Conservation (phyloP, 208 protist species). For the Novymonas esmeraldas region DNA sequence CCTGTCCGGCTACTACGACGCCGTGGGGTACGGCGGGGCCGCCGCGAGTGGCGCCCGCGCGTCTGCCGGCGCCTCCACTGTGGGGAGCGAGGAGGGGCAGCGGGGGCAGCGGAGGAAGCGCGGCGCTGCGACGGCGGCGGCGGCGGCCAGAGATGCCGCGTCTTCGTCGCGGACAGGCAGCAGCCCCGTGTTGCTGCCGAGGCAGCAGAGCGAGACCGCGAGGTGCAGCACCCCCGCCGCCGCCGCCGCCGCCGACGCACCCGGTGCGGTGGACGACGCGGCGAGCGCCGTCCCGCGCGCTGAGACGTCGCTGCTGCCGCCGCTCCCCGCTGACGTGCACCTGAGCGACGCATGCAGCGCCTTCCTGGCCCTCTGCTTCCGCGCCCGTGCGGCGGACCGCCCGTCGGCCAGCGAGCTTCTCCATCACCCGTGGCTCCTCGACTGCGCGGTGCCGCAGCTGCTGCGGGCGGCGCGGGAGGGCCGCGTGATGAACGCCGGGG, state of each 20-base stretch:
- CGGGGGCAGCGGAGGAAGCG: constrained; percentile 4
- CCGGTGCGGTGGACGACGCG: not conserved
- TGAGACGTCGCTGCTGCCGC: constrained; percentile 19
- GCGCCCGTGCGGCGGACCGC: constrained; percentile 45
- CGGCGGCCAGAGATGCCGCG: too few relatives aligned
- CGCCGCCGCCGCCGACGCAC: not conserved
- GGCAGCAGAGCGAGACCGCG: too few relatives aligned
- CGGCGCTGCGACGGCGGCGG: not conserved
- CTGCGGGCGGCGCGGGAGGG: constrained; percentile 22
- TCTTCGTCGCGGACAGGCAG: too few relatives aligned
- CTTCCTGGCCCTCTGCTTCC: constrained; percentile 68
- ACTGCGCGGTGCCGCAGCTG: constrained; percentile 33
- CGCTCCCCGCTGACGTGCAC: constrained; percentile 39
- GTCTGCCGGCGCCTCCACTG: not conserved
- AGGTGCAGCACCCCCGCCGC: too few relatives aligned
- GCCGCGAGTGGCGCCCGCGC: not conserved
- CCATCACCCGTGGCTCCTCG: constrained; percentile 61
- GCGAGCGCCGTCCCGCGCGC: not conserved
- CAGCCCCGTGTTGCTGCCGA: too few relatives aligned
- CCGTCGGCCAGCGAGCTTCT: constrained; percentile 48
- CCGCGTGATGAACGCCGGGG: not conserved
- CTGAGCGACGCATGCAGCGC: constrained; percentile 37
- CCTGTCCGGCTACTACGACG: constrained; percentile 24
- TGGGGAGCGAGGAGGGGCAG: constrained; percentile 5
- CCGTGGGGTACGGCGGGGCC: constrained; percentile 2